Evolutionary conservation across 1,284 basidiomycete genomes (phyloP).

Genomic region (Cryptococcus sp.): DNA sequence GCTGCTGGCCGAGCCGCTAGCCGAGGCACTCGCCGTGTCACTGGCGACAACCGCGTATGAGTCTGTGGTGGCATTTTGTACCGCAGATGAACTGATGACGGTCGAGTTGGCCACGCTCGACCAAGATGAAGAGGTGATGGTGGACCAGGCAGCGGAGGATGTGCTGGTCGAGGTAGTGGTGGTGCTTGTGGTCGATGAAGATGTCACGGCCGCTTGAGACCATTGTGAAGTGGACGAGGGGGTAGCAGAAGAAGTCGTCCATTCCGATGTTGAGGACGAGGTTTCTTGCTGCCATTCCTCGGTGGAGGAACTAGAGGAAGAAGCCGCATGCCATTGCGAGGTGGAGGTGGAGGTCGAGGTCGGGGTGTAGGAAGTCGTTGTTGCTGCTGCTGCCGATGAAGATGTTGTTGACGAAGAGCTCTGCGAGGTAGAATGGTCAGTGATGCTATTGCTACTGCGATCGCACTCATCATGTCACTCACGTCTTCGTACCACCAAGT

Average conservation of each 20-base stretch:
- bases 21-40: background rate
- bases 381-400: slow-evolving; percentile 23
- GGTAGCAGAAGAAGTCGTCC: slow-evolving; percentile 9
- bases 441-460: background rate
- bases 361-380: slow-evolving; percentile 17
- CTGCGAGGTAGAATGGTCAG: background rate
- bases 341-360: slow-evolving; percentile 22
- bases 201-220: slow-evolving; percentile 14
- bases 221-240: slow-evolving; percentile 10
- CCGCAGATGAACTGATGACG: slow-evolving; percentile 2
- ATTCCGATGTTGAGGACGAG: slow-evolving; percentile 16
- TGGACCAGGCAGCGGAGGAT: slow-evolving; percentile 8
- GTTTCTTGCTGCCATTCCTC: slow-evolving; percentile 29
- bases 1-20: slow-evolving; percentile 2
- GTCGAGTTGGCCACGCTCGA: slow-evolving; percentile 3
- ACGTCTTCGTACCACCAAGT: slow-evolving; percentile 53
- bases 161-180: slow-evolving; percentile 17
- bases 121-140: slow-evolving; percentile 15
- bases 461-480: slow-evolving; percentile 17
- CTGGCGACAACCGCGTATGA: slow-evolving; percentile 7
- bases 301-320: slow-evolving; percentile 42
- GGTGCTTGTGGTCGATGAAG: slow-evolving; percentile 12
- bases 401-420: slow-evolving; percentile 26
- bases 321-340: slow-evolving; percentile 15
- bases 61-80: slow-evolving; percentile 2